phyloP scores from a whole-genome alignment of 2,329 filamentous ascomycete genomes.

The Diplodia intermedia region DNA sequence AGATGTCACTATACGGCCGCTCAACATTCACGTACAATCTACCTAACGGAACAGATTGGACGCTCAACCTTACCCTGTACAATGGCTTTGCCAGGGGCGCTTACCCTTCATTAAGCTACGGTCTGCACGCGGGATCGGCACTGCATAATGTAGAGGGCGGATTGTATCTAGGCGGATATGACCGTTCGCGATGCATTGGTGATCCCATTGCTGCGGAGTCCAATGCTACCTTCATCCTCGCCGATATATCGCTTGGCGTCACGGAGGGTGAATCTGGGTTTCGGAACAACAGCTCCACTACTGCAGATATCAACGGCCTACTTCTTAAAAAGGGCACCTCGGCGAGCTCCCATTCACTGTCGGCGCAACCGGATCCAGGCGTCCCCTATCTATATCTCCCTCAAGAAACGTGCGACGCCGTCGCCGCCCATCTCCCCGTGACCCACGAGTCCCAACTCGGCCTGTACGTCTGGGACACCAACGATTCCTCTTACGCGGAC shows the following conservation, averaged over 20 bases:
- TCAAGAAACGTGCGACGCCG: constrained; percentile 39
- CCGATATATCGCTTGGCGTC: constrained; percentile 50
- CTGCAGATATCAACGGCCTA: not conserved
- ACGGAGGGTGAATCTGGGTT: constrained; percentile 40
- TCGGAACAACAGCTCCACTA: constrained; percentile 24
- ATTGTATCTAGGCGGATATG: constrained; percentile 47
- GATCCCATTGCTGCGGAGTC: constrained; percentile 37
- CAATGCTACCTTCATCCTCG: constrained; percentile 38
- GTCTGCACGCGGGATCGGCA: constrained; percentile 46
- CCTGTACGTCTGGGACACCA: constrained; percentile 43
- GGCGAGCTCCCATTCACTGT: not conserved
- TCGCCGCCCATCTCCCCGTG: constrained; percentile 42
- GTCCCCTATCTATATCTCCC: constrained; percentile 42
- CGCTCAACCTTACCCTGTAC: not conserved
- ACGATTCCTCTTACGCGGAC: constrained; percentile 43
- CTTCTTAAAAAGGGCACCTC: not conserved
- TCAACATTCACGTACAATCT: not conserved
- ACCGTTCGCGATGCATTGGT: constrained; percentile 43
- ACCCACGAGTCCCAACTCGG: constrained; percentile 35
- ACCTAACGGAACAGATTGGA: not conserved
- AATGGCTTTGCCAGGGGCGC: not conserved
- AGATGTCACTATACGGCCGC: constrained; percentile 12
- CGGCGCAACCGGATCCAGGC: constrained; percentile 37
- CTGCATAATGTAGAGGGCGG: constrained; percentile 40
- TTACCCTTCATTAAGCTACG: constrained; percentile 41